Base-by-base conservation (phyloP, 2,329 filamentous ascomycete genomes). In the Rhinocladiella mackenziei region DNA sequence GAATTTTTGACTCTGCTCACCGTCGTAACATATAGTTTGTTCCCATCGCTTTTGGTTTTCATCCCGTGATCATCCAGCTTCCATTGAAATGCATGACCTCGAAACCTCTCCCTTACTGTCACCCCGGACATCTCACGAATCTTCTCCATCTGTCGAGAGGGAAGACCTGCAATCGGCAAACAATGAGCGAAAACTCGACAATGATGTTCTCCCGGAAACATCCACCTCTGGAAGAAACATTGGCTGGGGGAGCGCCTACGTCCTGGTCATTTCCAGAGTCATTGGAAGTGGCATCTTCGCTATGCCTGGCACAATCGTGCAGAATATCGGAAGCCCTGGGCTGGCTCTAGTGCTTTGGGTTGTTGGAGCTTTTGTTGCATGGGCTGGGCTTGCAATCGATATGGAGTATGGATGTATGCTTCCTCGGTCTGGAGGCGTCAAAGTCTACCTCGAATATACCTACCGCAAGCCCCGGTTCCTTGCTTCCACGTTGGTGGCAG, bases 261-360 rank as follows among this genome's bases (percentile, higher is more conserved):
- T 85, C 42, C 69, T 85, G 14, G 78, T 83, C 5, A 80, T 85
- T 18, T 83, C 79, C 4, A 73, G 81, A 9, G 80, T 86, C 4
- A 80, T 86, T 20, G 82, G 82, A 9, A 81, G 75, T 56, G 83
- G 82, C 18, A 84, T 87, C 51, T 87, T 86, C 56, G 81, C 83
- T 1, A 85, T 81, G 0, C 83, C 81, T 0, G 82, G 79, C 0
- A 73, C 80, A 3, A 84, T 88, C 37, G 70, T 84, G 2, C 74
- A 77, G 26, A 75, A 78, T 0, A 78, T 80, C 2, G 84, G 84
- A 1, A 86, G 81, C 43, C 71, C 82, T 0, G 82, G 81, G 0
- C 63, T 86, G 2, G 73, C 80, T 0, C 62, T 86, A 1, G 51
- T 73, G 1, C 62, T 86, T 2, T 86, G 83, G 83, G 43, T 82